Conservation (phyloP, 352 stramenopile genomes). For the Phytophthora syringae region DNA sequence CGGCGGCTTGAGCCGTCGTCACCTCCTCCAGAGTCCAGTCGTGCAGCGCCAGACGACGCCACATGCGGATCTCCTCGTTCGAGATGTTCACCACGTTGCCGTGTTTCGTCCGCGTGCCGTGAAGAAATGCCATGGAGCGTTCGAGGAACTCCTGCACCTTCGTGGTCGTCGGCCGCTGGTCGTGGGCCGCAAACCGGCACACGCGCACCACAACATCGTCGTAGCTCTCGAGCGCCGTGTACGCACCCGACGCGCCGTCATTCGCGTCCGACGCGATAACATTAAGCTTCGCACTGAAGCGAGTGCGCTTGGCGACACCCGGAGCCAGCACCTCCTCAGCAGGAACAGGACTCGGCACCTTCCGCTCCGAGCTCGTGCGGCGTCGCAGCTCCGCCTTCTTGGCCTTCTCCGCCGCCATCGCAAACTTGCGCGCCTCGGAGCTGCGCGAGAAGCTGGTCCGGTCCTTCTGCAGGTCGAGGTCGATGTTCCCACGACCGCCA, state of each 20-base stretch:
- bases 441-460: conserved; percentile 67
- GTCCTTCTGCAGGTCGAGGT: conserved; percentile 70
- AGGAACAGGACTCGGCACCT: conserved; percentile 41
- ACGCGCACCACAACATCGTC: conserved; percentile 80
- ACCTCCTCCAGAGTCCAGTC: conserved; percentile 71
- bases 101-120: conserved; percentile 70
- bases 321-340: conserved; percentile 52
- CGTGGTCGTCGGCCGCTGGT: conserved; percentile 69
- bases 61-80: conserved; percentile 86
- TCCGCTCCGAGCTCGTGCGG: conserved; percentile 28
- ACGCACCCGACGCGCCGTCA: conserved; percentile 37
- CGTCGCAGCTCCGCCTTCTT: conserved; percentile 31
- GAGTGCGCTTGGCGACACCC: conserved; percentile 52
- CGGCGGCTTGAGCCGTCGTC: conserved; percentile 33
- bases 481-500: conserved; percentile 53
- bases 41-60: conserved; percentile 70
- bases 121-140: conserved; percentile 73
- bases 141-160: conserved; percentile 85
- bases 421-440: conserved; percentile 54
- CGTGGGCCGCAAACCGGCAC: conserved; percentile 67
- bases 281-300: conserved; percentile 42
- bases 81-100: conserved; percentile 78
- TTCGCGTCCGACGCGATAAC: conserved; percentile 34
- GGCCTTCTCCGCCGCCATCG: conserved; percentile 42
- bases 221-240: conserved; percentile 73